Conservation (phyloP, 257 asterid genomes). For the Solanum pimpinellifolium region DNA sequence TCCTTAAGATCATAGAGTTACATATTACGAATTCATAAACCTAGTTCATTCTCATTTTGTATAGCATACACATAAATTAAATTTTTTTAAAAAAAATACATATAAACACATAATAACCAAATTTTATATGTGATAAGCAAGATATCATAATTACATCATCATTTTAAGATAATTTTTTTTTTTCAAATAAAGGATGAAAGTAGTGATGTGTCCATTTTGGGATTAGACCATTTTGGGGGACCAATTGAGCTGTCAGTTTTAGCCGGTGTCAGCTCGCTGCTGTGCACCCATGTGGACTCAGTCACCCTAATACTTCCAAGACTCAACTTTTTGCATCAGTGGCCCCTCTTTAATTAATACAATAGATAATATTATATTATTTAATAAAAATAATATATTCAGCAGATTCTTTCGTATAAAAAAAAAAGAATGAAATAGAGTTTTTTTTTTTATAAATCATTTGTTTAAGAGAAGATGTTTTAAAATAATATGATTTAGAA, state of each 20-base stretch:
- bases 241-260: background rate
- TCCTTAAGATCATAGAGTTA: background rate
- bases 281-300: background rate
- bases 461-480: no score
- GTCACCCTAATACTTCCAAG: background rate
- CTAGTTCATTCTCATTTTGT: background rate
- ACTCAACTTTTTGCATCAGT: background rate
- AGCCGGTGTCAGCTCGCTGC: background rate
- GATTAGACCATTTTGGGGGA: background rate
- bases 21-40: background rate
- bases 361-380: no score
- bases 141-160: background rate
- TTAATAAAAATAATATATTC: no score
- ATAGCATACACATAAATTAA: background rate
- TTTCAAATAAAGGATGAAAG: background rate
- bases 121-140: background rate
- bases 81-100: no score
- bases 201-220: background rate
- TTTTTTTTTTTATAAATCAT: no score
- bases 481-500: no score
- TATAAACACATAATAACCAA: background rate
- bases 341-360: background rate
- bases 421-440: background rate
- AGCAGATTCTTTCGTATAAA: no score
- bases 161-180: background rate